Conservation (phyloP, 2,329 filamentous ascomycete species). For the Colletotrichum somersetense region DNA sequence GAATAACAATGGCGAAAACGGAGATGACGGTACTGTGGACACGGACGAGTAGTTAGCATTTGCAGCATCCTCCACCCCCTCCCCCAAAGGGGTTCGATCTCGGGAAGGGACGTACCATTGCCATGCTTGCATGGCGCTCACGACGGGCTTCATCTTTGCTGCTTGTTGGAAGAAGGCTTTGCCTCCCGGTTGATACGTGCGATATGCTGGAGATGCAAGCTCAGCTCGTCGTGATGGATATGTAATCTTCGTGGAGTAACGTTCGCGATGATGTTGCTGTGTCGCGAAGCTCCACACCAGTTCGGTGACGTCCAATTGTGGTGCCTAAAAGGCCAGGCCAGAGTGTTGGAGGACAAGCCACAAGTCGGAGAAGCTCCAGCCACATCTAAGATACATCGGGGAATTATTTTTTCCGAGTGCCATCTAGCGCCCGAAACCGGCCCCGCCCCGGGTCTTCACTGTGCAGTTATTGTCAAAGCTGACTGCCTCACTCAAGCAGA, state of each 20-base stretch:
- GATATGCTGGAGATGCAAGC: conserved; percentile 34
- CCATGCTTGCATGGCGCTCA: conserved; percentile 93
- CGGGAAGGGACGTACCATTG: conserved; percentile 77
- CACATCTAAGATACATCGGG: neutral
- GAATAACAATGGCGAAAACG: conserved; percentile 73
- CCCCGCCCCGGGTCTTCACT: neutral
- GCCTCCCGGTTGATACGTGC: neutral
- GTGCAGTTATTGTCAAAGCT: neutral
- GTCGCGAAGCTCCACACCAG: conserved; percentile 30
- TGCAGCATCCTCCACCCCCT: neutral
- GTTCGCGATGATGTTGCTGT: conserved; percentile 31
- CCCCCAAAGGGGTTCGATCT: neutral
- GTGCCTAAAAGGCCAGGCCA: conserved; percentile 34
- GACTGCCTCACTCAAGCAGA: neutral
- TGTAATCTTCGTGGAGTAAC: conserved; percentile 7
- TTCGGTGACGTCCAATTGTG: conserved; percentile 37
- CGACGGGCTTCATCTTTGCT: conserved; percentile 89
- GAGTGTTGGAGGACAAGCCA: neutral
- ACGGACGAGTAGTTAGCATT: conserved; percentile 10
- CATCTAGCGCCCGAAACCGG: neutral
- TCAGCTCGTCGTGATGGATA: conserved; percentile 34
- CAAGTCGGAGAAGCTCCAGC: neutral
- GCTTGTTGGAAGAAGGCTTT: conserved; percentile 16
- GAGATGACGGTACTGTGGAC: conserved; percentile 77
- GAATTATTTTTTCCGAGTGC: neutral